Evolutionary conservation across 352 stramenopile species (phyloP).

Genomic region (Pythium phragmiticola): DNA sequence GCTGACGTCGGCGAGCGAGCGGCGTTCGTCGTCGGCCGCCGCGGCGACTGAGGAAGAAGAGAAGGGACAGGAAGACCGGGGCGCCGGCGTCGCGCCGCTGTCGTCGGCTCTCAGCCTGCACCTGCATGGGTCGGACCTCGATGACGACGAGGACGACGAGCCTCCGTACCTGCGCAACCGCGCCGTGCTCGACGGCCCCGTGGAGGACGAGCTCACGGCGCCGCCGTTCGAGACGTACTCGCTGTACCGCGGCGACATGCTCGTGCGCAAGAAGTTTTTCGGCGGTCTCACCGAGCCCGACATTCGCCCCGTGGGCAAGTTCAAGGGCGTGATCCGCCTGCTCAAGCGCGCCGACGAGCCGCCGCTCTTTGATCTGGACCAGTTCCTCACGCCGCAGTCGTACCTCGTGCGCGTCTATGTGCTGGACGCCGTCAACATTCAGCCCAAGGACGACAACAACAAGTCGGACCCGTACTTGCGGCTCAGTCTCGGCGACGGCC

Average conservation of each 20-base stretch:
- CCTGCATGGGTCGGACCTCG: slow-evolving; percentile 26
- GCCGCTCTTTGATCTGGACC: slow-evolving; percentile 69
- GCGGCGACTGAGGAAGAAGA: slow-evolving; percentile 9
- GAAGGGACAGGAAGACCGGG: slow-evolving; percentile 14
- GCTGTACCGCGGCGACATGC: slow-evolving; percentile 59
- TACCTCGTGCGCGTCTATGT: slow-evolving; percentile 89
- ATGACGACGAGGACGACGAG: slow-evolving; percentile 64
- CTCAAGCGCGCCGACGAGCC: slow-evolving; percentile 66
- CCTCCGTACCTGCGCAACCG: slow-evolving; percentile 71
- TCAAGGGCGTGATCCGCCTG: slow-evolving; percentile 89
- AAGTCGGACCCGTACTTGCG: slow-evolving; percentile 86
- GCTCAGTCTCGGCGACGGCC: slow-evolving; percentile 75
- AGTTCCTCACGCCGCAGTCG: slow-evolving; percentile 69
- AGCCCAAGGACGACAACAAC: slow-evolving; percentile 81
- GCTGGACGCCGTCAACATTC: slow-evolving; percentile 75
- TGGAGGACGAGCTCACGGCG: slow-evolving; percentile 65
- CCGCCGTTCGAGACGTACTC: slow-evolving; percentile 83
- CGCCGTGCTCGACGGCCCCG: slow-evolving; percentile 40
- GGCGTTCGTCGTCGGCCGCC: not conserved
- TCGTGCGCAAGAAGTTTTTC: slow-evolving; percentile 37
- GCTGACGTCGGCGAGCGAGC: not conserved
- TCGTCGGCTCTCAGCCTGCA: slow-evolving; percentile 10
- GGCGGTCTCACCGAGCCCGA: slow-evolving; percentile 31
- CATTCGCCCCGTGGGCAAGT: slow-evolving; percentile 70
- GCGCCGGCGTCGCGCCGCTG: slow-evolving; percentile 13